Evolutionary conservation across 2,329 filamentous ascomycete species (phyloP), one percentile per base, ranked within the genome.

Genomic region (Pseudocercospora ulei): DNA sequence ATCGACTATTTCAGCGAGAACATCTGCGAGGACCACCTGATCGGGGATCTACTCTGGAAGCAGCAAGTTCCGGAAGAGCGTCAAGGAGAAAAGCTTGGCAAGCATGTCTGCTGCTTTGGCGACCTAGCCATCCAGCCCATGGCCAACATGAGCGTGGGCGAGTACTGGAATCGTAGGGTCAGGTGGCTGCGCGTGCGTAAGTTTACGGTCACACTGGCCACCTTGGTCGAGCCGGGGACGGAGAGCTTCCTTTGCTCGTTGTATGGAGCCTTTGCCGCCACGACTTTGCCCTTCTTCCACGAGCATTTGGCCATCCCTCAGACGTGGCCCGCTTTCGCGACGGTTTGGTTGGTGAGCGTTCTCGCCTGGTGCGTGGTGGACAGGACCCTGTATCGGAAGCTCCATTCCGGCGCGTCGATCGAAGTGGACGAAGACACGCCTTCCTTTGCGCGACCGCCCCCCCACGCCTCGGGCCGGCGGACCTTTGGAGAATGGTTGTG

Each of bases 1-100:
- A 79, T 98, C 48, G 86, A 96, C 62, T 87, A 79, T 63, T 98
- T 98, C 64, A 93, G 85, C 2, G 73, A 84, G 49, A 93, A 94
- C 57, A 96, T 98, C 56, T 98, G 90, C 65, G 92, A 98, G 60
- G 90, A 98, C 57, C 90, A 98, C 56, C 68, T 95, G 14, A 94
- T 98, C 38, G 88, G 88, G 7, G 90, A 98, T 51, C 65, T 90
- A 1, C 71, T 98, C 3, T 98, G 87, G 86, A 77, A 78, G 39
- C 72, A 75, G 3, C 71, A 73, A 0, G 72, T 73, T 0, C 51
- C 56, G 0, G 58, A 59, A 25, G 57, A 61, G 30, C 11, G 39
- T 4, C 49, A 56, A 17, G 55, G 58, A 2, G 59, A 65, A 46
- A 61, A 58, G 16, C 80, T 75, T 64, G 71, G 73, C 25, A 92